Conservation (phyloP, 2,329 filamentous ascomycete genomes). For the Cadophora malorum region DNA sequence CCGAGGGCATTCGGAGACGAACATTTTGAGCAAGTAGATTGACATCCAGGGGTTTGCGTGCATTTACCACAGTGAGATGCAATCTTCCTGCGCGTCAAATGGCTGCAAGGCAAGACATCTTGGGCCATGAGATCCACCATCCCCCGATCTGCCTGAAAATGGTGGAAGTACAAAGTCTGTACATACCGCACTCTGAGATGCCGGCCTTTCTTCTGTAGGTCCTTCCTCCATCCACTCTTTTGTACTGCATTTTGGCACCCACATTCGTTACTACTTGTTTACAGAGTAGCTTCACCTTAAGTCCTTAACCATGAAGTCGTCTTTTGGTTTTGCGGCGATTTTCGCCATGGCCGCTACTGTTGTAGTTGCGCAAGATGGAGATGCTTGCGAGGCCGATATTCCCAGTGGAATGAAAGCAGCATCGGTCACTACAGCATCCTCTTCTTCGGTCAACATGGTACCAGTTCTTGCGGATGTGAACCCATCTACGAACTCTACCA, state of each 20-base stretch:
- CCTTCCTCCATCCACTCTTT: neutral
- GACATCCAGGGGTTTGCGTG: neutral
- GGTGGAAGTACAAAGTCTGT: constrained; percentile 18
- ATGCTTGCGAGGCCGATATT: constrained; percentile 19
- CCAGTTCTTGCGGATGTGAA: constrained; percentile 15
- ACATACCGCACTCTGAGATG: neutral
- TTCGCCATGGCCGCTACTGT: constrained; percentile 25
- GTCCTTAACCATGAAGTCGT: constrained; percentile 28
- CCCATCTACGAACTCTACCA: constrained; percentile 17
- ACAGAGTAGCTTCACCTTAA: neutral
- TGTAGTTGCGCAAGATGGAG: constrained; percentile 23
- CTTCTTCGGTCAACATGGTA: constrained; percentile 12
- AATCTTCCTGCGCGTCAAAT: constrained; percentile 8
- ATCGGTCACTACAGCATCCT: neutral
- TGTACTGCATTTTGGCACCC: neutral
- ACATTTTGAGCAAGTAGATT: constrained; percentile 9
- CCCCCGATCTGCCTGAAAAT: neutral
- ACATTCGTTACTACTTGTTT: constrained; percentile 13
- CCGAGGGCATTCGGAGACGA: constrained; percentile 5
- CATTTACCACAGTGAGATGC: constrained; percentile 10
- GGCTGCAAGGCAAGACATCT: constrained; percentile 8
- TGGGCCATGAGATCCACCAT: constrained; percentile 7
- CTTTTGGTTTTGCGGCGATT: constrained; percentile 19
- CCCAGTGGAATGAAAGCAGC: neutral
- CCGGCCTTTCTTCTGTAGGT: constrained; percentile 17